Evolutionary conservation across 345 rosid species (phyloP).

Genomic region (Populus tremula): DNA sequence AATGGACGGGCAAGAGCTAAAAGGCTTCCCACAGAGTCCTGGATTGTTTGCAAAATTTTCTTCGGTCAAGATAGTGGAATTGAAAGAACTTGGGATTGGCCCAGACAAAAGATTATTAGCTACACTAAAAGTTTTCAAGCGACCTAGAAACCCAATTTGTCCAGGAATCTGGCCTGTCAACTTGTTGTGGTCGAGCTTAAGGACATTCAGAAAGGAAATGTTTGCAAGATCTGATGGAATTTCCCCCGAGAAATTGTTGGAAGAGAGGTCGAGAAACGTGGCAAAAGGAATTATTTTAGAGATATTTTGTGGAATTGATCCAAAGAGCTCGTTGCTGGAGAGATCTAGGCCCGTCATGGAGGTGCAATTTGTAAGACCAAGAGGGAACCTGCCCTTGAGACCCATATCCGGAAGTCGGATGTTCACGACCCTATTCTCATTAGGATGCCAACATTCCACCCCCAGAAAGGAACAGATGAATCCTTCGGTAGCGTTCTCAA

Average conservation of each 20-base stretch:
- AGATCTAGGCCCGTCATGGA: conserved; percentile 70
- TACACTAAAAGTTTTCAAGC: conserved; percentile 53
- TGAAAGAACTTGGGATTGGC: conserved; percentile 43
- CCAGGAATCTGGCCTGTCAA: conserved; percentile 67
- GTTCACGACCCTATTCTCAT: conserved; percentile 73
- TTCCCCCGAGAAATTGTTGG: conserved; percentile 59
- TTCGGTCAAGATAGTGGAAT: fast-evolving
- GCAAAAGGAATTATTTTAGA: conserved; percentile 1
- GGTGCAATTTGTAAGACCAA: conserved; percentile 39
- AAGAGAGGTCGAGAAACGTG: conserved; percentile 67
- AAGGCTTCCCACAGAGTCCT: conserved; percentile 63
- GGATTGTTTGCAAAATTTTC: conserved; percentile 46
- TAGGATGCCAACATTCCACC: conserved; percentile 85
- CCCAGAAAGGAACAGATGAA: conserved; percentile 70
- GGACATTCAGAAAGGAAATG: conserved; percentile 53
- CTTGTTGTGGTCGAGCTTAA: conserved; percentile 58
- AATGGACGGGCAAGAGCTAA: conserved; percentile 34
- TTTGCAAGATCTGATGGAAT: conserved; percentile 48
- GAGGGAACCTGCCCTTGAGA: conserved; percentile 66
- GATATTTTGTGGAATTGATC: conserved; percentile 54
- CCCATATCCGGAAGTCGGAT: conserved; percentile 63
- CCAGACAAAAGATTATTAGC: conserved; percentile 62
- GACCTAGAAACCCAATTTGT: conserved; percentile 39
- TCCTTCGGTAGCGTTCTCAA: conserved; percentile 56
- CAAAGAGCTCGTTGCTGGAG: conserved; percentile 62